These are phyloP conservation scores for Hortaea werneckii DNA, from an alignment of 2,329 filamentous ascomycete species.

Conservation along the genomic window DNA sequence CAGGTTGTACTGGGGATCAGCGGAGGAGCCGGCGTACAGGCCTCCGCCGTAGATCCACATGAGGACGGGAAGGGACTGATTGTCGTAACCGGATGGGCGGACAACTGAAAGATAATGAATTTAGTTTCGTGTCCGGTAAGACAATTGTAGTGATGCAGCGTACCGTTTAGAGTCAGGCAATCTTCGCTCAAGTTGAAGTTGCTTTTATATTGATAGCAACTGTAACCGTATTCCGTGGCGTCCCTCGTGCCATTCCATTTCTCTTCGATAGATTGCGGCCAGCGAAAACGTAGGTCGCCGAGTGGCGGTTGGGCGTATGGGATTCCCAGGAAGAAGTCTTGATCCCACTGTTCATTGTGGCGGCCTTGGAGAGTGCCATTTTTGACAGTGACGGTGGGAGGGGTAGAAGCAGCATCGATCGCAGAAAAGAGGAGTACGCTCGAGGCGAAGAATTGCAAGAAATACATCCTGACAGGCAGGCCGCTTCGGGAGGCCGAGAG, in stretches of 20 bases:
- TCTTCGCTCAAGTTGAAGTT: constrained; percentile 2
- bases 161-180: constrained; percentile 1
- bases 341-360: constrained; percentile 30
- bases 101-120: not conserved
- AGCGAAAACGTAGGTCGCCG: constrained; percentile 23
- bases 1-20: constrained; percentile 18
- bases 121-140: no score
- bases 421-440: not conserved
- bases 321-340: constrained; percentile 39
- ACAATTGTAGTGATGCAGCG: not conserved
- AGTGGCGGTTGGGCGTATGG: constrained; percentile 29
- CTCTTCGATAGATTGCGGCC: constrained; percentile 24
- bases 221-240: constrained; percentile 1
- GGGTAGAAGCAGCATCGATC: not conserved
- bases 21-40: constrained; percentile 12
- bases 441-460: no score
- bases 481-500: not conserved
- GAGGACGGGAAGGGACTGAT: constrained; percentile 1
- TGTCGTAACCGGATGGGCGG: constrained; percentile 1
- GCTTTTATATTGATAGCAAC: constrained; percentile 1
- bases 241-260: constrained; percentile 24
- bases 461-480: not conserved
- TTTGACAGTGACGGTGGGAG: constrained; percentile 17
- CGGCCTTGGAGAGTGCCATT: constrained; percentile 35
- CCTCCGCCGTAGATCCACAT: constrained; percentile 18